These are phyloP conservation scores for Salix exigua DNA, from an alignment of 345 rosid genomes.

Conservation along the genomic window DNA sequence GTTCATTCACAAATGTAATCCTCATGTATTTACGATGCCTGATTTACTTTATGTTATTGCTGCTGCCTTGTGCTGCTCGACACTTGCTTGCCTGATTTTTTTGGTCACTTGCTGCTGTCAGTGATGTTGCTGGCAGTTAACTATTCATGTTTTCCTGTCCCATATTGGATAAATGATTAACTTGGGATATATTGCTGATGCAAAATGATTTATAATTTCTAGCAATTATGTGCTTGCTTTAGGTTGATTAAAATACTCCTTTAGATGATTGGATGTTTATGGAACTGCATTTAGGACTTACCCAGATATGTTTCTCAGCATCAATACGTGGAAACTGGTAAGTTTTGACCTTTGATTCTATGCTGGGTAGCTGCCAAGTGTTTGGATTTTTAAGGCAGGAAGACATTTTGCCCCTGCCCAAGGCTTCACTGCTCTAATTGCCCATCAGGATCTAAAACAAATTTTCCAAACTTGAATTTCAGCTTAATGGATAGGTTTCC, in stretches of 20 bases:
- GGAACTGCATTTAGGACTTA: background rate
- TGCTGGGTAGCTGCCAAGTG: background rate
- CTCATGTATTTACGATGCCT: background rate
- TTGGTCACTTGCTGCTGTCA: background rate
- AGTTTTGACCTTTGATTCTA: background rate
- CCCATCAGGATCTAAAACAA: background rate
- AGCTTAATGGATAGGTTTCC: background rate
- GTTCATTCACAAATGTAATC: background rate
- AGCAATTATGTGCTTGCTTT: background rate
- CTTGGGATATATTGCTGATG: background rate
- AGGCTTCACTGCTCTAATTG: background rate
- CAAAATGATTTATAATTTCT: background rate
- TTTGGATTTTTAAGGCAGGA: background rate
- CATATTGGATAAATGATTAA: background rate
- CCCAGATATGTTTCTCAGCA: background rate
- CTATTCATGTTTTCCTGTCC: background rate
- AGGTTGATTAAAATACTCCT: background rate
- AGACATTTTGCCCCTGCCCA: background rate
- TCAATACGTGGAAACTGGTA: background rate
- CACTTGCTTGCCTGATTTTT: background rate
- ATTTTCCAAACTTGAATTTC: background rate
- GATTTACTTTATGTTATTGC: background rate
- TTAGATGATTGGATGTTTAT: background rate
- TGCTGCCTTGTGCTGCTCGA: background rate
- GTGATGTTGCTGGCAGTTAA: background rate